These are phyloP conservation scores for Phyllosticta citriasiana DNA, from an alignment of 2,329 filamentous ascomycete species.

Conservation along the genomic window DNA sequence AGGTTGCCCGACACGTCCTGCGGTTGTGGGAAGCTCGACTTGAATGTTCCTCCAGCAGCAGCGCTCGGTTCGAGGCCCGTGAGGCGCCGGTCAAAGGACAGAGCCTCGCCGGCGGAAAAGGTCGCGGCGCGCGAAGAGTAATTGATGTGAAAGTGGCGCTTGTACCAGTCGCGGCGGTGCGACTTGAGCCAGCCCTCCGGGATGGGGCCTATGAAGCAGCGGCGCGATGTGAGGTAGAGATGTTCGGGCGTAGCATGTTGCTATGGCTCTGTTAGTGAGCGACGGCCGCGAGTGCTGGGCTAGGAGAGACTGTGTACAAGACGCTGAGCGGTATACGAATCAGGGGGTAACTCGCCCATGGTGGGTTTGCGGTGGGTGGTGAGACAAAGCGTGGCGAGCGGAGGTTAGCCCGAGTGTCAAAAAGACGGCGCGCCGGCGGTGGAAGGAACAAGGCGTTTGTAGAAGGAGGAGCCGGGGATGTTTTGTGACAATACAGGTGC, in stretches of 20 bases:
- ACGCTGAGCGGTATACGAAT: constrained; percentile 45
- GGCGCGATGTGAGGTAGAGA: constrained; percentile 50
- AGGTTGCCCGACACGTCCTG: constrained; percentile 20
- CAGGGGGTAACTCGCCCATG: constrained; percentile 17
- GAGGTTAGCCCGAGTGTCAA: not conserved
- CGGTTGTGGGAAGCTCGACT: constrained; percentile 34
- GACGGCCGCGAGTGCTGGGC: not conserved
- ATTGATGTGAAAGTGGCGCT: constrained; percentile 36
- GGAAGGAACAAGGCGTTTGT: not conserved
- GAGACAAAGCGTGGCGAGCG: constrained; percentile 1
- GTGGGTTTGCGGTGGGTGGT: not conserved
- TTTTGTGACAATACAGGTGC: not conserved
- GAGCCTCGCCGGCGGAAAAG: constrained; percentile 41
- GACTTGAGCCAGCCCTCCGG: constrained; percentile 55
- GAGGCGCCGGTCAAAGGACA: constrained; percentile 33
- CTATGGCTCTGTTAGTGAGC: constrained; percentile 22
- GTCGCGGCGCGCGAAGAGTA: constrained; percentile 36
- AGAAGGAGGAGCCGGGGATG: not conserved
- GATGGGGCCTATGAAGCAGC: constrained; percentile 56
- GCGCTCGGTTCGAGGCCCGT: constrained; percentile 30
- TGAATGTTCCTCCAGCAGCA: constrained; percentile 27
- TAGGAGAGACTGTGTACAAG: constrained; percentile 30
- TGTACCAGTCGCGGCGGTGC: constrained; percentile 55
- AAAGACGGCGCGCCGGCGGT: not conserved
- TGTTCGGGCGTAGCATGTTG: constrained; percentile 53